A percentile compares a stretch with the other conserved stretches of the same genome.
These are phyloP conservation scores for Nitzschia putrida DNA, from an alignment of 108 stramenopile species.

Conservation along the genomic window DNA sequence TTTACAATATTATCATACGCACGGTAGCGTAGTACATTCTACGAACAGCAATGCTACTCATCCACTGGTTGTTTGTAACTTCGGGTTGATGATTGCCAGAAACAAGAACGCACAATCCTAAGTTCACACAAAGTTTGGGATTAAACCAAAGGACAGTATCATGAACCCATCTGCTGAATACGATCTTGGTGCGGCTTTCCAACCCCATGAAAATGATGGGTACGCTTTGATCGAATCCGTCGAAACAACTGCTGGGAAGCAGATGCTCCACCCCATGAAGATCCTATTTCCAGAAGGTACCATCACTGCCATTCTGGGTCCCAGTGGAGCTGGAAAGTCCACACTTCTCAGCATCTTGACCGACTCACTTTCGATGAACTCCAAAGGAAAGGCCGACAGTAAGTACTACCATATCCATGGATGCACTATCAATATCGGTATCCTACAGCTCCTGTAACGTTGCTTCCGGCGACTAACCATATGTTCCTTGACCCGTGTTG, in stretches of 20 bases:
- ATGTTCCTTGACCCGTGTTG: not conserved
- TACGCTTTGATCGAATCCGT: constrained; percentile 24
- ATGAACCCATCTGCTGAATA: not conserved
- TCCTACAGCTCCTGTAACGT: not conserved
- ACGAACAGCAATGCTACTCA: too few relatives aligned
- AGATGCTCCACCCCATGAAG: constrained; percentile 42
- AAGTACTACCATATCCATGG: constrained; percentile 15
- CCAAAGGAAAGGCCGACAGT: constrained; percentile 44
- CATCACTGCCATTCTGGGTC: constrained; percentile 63
- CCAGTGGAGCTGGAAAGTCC: constrained; percentile 54
- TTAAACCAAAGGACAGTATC: too few relatives aligned
- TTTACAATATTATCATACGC: too few relatives aligned
- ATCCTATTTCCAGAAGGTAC: constrained; percentile 49
- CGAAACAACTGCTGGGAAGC: constrained; percentile 15
- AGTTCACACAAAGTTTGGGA: too few relatives aligned
- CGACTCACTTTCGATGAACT: constrained; percentile 31
- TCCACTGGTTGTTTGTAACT: too few relatives aligned
- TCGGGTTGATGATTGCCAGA: too few relatives aligned
- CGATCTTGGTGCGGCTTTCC: not conserved
- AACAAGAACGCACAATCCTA: too few relatives aligned
- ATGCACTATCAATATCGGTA: not conserved
- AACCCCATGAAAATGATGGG: constrained; percentile 9
- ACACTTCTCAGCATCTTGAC: constrained; percentile 56
- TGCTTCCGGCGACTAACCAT: not conserved
- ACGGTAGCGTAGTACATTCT: too few relatives aligned